These are phyloP conservation scores for Ogataea polymorpha DNA, from an alignment of 805 yeast genomes.

Conservation along the genomic window DNA sequence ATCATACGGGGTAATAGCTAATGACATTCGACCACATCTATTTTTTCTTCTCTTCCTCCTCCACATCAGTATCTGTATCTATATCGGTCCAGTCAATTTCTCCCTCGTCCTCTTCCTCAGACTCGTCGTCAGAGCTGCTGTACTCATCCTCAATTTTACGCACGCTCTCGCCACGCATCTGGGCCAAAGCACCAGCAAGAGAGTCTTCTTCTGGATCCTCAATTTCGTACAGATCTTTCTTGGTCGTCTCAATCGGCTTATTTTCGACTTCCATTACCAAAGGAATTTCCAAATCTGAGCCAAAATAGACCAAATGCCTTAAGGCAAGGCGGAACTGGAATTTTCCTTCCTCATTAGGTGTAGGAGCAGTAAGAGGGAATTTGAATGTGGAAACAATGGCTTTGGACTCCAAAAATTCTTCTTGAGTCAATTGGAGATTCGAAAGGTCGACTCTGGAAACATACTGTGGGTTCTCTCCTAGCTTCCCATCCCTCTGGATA, in stretches of 20 bases:
- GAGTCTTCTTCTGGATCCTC: conserved; percentile 75
- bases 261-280: conserved; percentile 66
- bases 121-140: conserved; percentile 42
- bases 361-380: conserved; percentile 67
- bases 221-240: conserved; percentile 49
- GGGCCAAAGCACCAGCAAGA: conserved; percentile 71
- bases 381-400: conserved; percentile 69
- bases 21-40: conserved; percentile 1
- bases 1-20: conserved; percentile 22
- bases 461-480: conserved; percentile 64
- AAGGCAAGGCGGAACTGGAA: conserved; percentile 68
- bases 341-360: conserved; percentile 70
- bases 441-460: conserved; percentile 50
- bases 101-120: conserved; percentile 30
- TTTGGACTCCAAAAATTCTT: conserved; percentile 44
- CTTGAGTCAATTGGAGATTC: conserved; percentile 53
- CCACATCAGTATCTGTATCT: conserved; percentile 65
- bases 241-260: conserved; percentile 45
- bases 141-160: conserved; percentile 35
- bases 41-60: conserved; percentile 32
- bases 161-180: conserved; percentile 59
- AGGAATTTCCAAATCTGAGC: conserved; percentile 73
- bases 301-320: conserved; percentile 75
- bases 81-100: conserved; percentile 45
- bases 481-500: conserved; percentile 74